A percentile compares a stretch with the other conserved stretches of the same genome.
Conservation (phyloP, 2,329 filamentous ascomycete genomes). For the Microdochium trichocladiopsis region DNA sequence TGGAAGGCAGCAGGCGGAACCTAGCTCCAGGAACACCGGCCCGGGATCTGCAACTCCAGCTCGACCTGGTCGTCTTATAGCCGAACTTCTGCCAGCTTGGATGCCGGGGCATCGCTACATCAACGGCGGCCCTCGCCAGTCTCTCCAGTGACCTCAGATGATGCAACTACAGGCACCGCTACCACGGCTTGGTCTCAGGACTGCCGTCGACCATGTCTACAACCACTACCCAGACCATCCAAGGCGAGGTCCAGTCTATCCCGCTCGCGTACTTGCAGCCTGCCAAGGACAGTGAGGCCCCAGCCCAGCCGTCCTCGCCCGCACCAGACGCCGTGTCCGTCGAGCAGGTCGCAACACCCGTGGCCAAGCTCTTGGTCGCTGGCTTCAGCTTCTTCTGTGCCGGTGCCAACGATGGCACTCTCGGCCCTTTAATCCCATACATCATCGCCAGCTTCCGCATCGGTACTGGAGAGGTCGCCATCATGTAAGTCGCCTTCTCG, state of each 20-base stretch:
- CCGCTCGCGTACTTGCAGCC: slow-evolving; percentile 13
- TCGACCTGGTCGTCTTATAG: neutral
- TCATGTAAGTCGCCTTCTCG: slow-evolving; percentile 12
- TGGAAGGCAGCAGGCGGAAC: neutral
- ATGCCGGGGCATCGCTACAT: neutral
- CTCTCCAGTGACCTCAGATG: too few relatives aligned
- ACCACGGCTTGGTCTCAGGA: too few relatives aligned
- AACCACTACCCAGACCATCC: slow-evolving; percentile 2
- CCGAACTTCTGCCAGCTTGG: neutral
- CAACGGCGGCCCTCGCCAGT: too few relatives aligned
- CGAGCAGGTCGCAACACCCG: slow-evolving; percentile 11
- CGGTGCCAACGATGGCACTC: slow-evolving; percentile 56
- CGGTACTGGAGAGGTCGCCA: slow-evolving; percentile 19
- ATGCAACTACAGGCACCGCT: too few relatives aligned
- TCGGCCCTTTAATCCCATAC: slow-evolving; percentile 57
- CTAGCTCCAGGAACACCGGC: neutral
- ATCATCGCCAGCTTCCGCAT: slow-evolving; percentile 47
- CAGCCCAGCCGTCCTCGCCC: slow-evolving; percentile 3
- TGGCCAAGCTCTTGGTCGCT: slow-evolving; percentile 44
- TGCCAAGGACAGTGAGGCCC: slow-evolving; percentile 10
- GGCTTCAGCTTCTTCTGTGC: slow-evolving; percentile 60
- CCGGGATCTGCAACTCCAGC: neutral
- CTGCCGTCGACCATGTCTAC: neutral
- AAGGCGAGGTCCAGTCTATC: slow-evolving; percentile 9
- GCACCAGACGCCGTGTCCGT: slow-evolving; percentile 8